Conservation (phyloP, 2,329 filamentous ascomycete species). For the Simplicillium sp. region DNA sequence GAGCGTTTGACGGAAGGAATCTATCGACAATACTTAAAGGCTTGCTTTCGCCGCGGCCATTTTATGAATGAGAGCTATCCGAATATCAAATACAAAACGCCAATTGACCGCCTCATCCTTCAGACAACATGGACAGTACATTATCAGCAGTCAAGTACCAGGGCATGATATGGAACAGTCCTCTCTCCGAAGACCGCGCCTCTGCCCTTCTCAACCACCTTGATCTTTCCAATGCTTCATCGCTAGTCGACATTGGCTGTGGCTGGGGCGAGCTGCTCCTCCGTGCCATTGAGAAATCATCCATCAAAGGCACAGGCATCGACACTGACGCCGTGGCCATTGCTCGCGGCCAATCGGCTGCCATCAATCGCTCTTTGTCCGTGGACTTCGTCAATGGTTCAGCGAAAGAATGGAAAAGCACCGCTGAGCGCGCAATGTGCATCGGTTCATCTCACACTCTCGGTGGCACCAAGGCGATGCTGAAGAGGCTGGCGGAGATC, state of each 20-base stretch:
- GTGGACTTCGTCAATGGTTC: conserved; percentile 3
- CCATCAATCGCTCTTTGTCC: background rate
- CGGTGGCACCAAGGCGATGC: conserved; percentile 7
- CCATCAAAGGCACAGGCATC: conserved; percentile 3
- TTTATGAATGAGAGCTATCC: no score
- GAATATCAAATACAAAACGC: no score
- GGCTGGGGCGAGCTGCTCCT: conserved; percentile 11
- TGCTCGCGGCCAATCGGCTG: conserved; percentile 1
- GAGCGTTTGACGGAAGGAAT: no score
- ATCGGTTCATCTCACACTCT: conserved; percentile 9
- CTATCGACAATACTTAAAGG: no score
- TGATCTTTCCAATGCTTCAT: background rate
- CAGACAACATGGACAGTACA: background rate
- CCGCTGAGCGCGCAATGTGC: conserved; percentile 7
- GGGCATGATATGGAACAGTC: conserved; percentile 3
- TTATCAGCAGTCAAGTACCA: background rate
- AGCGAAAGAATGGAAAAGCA: background rate
- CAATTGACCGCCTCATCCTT: no score
- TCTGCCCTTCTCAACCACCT: background rate
- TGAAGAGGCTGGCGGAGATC: conserved; percentile 3
- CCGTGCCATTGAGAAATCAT: background rate
- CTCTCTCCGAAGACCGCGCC: background rate
- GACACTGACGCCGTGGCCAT: conserved; percentile 6
- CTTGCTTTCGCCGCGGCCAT: no score
- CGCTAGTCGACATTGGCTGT: conserved; percentile 9